Percentiles rank a stretch among this genome's conserved stretches.
Evolutionary conservation across 2,329 filamentous ascomycete species (phyloP).

Genomic region (Diplodia sapinea): DNA sequence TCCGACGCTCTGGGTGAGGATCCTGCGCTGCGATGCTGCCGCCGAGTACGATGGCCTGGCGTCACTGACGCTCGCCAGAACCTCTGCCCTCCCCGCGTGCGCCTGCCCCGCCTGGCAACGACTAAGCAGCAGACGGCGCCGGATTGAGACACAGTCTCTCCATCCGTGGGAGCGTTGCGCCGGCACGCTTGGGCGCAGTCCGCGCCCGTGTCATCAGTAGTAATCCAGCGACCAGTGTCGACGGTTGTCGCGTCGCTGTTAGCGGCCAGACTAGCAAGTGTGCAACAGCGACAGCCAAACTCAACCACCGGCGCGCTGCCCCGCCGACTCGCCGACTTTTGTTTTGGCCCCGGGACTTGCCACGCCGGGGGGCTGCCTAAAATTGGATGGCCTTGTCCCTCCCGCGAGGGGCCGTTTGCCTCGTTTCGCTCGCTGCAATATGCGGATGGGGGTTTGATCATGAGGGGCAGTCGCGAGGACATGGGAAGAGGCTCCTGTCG

Average conservation of each 20-base stretch:
- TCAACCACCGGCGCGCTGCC: conserved; percentile 8
- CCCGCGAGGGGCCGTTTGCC: conserved; percentile 23
- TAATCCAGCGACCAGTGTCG: not conserved
- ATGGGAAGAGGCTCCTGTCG: not conserved
- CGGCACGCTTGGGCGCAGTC: conserved; percentile 16
- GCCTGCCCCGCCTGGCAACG: not conserved
- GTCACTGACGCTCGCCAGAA: conserved; percentile 2
- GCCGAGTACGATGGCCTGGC: conserved; percentile 1
- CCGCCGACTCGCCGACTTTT: conserved; percentile 17
- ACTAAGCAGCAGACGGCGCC: conserved; percentile 6
- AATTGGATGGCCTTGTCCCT: conserved; percentile 18
- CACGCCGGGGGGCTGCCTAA: conserved; percentile 12
- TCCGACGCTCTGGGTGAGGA: conserved; percentile 16
- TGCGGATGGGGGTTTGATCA: conserved; percentile 13
- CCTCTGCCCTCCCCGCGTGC: not conserved
- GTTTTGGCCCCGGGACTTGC: conserved; percentile 26
- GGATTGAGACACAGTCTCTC: conserved; percentile 8
- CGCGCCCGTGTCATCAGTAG: not conserved
- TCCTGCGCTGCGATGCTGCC: conserved; percentile 21
- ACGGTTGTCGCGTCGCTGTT: conserved; percentile 1
- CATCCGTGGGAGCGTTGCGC: conserved; percentile 14
- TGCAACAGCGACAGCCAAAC: not conserved
- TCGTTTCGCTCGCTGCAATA: conserved; percentile 16
- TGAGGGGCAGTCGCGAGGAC: conserved; percentile 13
- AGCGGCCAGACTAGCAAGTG: not conserved